A percentile compares a stretch with the other conserved stretches of the same genome.
Conservation (phyloP, 2,329 filamentous ascomycete species). For the Fusarium praegraminearum region DNA sequence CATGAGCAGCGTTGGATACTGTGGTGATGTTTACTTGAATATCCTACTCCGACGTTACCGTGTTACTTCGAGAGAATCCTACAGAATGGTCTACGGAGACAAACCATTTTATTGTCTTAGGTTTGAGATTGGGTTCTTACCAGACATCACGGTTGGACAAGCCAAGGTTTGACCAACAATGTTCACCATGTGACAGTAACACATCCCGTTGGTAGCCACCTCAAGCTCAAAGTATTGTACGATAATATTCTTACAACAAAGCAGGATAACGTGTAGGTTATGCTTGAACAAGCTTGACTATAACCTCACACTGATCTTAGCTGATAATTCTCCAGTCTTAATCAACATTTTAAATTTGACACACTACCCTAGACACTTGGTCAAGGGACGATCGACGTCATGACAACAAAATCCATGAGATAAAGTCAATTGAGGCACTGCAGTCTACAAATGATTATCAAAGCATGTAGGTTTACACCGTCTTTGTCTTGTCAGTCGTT, state of each 20-base stretch:
- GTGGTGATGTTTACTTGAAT: not conserved
- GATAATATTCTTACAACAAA: not conserved
- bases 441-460: not conserved
- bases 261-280: not conserved
- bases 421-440: no score
- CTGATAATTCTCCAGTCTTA: not conserved
- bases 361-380: not conserved
- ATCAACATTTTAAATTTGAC: not conserved
- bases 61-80: no score
- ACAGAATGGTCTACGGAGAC: no score
- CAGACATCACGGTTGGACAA: no score
- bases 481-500: no score
- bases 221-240: no score
- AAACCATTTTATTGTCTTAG: no score
- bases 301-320: not conserved
- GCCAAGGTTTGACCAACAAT: no score
- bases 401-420: not conserved
- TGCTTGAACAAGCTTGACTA: rapidly evolving
- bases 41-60: no score
- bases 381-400: not conserved
- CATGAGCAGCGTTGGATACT: not conserved
- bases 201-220: no score
- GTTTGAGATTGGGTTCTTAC: no score
- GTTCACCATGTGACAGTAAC: no score
- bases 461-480: not conserved